Evolutionary conservation across 805 yeast genomes (phyloP).

Genomic region (Yarrowia keelungensis): DNA sequence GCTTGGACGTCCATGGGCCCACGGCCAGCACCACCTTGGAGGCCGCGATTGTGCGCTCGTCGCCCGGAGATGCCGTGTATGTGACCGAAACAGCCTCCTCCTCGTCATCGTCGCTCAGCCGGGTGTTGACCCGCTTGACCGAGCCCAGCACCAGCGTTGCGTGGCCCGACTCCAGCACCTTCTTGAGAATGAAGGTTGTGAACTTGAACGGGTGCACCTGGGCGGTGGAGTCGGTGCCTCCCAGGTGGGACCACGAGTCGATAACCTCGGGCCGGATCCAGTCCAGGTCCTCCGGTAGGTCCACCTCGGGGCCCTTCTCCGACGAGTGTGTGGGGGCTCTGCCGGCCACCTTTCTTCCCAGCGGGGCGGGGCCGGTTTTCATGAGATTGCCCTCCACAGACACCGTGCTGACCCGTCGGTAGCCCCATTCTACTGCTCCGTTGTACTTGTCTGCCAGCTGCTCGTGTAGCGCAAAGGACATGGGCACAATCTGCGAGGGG

Average conservation of each 20-base stretch:
- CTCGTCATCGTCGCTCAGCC: conserved; percentile 43
- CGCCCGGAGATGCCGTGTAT: conserved; percentile 39
- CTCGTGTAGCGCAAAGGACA: conserved; percentile 85
- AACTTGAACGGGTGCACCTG: conserved; percentile 96
- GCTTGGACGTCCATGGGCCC: conserved; percentile 97
- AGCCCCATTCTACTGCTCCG: conserved; percentile 94
- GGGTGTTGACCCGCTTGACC: conserved; percentile 63
- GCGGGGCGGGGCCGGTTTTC: conserved; percentile 40
- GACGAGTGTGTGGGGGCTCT: conserved; percentile 38
- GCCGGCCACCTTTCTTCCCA: conserved; percentile 40
- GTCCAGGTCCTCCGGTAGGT: conserved; percentile 66
- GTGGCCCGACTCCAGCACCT: conserved; percentile 81
- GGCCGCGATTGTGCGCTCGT: conserved; percentile 55
- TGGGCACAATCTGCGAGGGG: conserved; percentile 90
- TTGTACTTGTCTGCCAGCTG: conserved; percentile 76
- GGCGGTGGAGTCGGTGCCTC: conserved; percentile 88
- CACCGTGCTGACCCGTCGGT: conserved; percentile 84
- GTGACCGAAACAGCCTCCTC: conserved; percentile 58
- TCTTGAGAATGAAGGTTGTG: conserved; percentile 79
- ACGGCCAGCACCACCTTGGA: conserved; percentile 84
- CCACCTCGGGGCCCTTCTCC: conserved; percentile 25
- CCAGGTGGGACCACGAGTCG: conserved; percentile 76
- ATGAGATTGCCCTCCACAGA: conserved; percentile 82
- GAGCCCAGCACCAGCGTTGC: conserved; percentile 88
- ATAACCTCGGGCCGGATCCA: conserved; percentile 76